Evolutionary conservation across 139 green algal species (phyloP).

Genomic region (Chlamydomonas schloesseri): DNA sequence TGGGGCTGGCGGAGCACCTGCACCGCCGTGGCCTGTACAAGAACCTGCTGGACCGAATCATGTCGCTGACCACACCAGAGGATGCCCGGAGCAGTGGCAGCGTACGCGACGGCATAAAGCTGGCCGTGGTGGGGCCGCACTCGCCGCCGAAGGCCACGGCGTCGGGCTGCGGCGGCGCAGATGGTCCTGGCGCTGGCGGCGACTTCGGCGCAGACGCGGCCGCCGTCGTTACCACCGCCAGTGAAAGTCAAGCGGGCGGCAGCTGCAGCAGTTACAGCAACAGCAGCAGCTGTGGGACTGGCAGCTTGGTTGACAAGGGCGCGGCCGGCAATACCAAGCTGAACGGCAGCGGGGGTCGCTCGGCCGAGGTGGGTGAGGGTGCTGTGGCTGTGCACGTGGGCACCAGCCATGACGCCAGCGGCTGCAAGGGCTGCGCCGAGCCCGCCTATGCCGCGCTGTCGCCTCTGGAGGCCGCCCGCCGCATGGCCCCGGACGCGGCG

Average conservation of each 20-base stretch:
- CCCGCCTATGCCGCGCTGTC: conserved; percentile 72
- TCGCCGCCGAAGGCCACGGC: too few relatives aligned
- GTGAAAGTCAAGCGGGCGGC: too few relatives aligned
- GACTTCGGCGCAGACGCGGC: too few relatives aligned
- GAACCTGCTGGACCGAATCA: conserved; percentile 62
- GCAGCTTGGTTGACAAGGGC: too few relatives aligned
- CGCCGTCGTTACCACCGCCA: too few relatives aligned
- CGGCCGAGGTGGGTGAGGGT: background rate
- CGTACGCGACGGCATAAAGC: background rate
- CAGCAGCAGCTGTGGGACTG: too few relatives aligned
- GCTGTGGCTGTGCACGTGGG: background rate
- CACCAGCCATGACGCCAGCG: conserved; percentile 17
- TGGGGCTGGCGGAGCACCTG: conserved; percentile 82
- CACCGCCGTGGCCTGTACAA: conserved; percentile 85
- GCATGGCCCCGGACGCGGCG: background rate
- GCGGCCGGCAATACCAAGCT: too few relatives aligned
- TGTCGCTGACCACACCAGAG: conserved; percentile 49
- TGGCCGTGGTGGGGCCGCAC: too few relatives aligned
- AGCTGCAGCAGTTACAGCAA: too few relatives aligned
- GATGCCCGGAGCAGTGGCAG: background rate
- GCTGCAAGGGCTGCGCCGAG: conserved; percentile 48
- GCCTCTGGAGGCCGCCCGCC: conserved; percentile 66
- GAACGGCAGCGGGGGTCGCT: too few relatives aligned
- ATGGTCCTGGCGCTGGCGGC: too few relatives aligned
- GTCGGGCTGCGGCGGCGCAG: too few relatives aligned